phyloP scores from a whole-genome alignment of 208 protist species.

The Trypanosoma avium region DNA sequence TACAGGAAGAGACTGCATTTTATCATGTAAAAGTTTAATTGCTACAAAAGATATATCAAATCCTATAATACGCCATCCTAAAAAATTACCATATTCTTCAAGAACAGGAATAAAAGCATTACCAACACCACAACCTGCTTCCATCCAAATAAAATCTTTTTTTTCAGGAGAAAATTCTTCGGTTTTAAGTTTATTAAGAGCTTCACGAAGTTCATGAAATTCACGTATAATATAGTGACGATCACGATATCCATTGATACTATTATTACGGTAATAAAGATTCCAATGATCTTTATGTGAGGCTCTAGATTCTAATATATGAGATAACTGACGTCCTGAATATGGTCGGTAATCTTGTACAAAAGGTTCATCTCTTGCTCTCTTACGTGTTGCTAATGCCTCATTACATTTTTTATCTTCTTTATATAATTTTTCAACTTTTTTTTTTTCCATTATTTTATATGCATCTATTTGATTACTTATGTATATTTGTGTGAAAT shows the following conservation, averaged over 20 bases:
- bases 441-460: slow-evolving; percentile 12
- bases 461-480: too few relatives aligned
- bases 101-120: slow-evolving; percentile 92
- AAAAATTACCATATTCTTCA: slow-evolving; percentile 67
- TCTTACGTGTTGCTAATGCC: slow-evolving; percentile 3
- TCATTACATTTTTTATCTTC: neutral
- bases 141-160: slow-evolving; percentile 62
- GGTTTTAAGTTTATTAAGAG: slow-evolving; percentile 12
- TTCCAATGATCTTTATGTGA: slow-evolving; percentile 76
- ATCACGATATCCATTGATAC: slow-evolving; percentile 87
- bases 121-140: slow-evolving; percentile 94
- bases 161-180: slow-evolving; percentile 23
- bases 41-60: slow-evolving; percentile 93
- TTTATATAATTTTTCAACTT: slow-evolving; percentile 5
- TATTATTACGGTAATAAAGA: slow-evolving; percentile 91
- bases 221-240: slow-evolving; percentile 89
- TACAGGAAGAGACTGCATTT: slow-evolving; percentile 32
- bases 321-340: slow-evolving; percentile 47
- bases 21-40: slow-evolving; percentile 72
- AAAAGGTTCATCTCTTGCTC: slow-evolving; percentile 53
- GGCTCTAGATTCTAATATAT: slow-evolving; percentile 17
- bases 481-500: too few relatives aligned
- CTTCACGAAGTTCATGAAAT: slow-evolving; percentile 70
- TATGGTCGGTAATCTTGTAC: slow-evolving; percentile 83
- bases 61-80: slow-evolving; percentile 65